Evolutionary conservation across 2,329 filamentous ascomycete species (phyloP).

Genomic region (Trichothecium roseum): DNA sequence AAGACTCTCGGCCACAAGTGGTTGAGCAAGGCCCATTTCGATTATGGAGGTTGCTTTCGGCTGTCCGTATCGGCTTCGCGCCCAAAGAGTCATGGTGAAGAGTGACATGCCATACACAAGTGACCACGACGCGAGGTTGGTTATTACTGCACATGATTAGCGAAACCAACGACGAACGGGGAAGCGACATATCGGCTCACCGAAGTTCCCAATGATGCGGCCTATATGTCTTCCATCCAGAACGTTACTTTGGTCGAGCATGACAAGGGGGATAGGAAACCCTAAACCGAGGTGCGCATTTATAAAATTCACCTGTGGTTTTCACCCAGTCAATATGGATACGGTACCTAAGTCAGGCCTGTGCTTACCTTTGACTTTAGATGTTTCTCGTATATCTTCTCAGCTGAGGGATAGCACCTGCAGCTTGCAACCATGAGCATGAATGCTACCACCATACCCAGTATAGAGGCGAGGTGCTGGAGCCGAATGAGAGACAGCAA

Average conservation of each 20-base stretch:
- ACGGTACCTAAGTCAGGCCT: neutral
- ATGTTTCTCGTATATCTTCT: conserved; percentile 17
- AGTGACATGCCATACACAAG: conserved; percentile 16
- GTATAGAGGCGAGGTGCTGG: conserved; percentile 36
- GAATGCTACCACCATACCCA: conserved; percentile 34
- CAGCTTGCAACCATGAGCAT: conserved; percentile 18
- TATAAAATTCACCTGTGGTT: conserved; percentile 34
- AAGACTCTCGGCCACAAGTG: no score
- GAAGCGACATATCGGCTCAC: conserved; percentile 20
- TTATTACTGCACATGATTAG: conserved; percentile 17
- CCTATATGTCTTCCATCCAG: conserved; percentile 24
- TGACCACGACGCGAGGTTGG: conserved; percentile 24
- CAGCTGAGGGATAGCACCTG: conserved; percentile 7
- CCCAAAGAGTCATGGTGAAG: neutral
- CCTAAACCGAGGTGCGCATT: conserved; percentile 40
- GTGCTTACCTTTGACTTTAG: conserved; percentile 22
- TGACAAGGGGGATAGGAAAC: conserved; percentile 38
- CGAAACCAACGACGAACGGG: no score
- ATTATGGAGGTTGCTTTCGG: neutral
- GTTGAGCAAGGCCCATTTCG: neutral
- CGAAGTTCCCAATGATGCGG: conserved; percentile 31
- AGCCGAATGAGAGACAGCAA: conserved; percentile 19
- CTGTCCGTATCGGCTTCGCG: no score
- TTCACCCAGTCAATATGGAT: conserved; percentile 1
- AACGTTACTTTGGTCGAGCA: conserved; percentile 26